phyloP scores from a whole-genome alignment of 73 alveolate species.

The Tetrahymena thermophila region DNA sequence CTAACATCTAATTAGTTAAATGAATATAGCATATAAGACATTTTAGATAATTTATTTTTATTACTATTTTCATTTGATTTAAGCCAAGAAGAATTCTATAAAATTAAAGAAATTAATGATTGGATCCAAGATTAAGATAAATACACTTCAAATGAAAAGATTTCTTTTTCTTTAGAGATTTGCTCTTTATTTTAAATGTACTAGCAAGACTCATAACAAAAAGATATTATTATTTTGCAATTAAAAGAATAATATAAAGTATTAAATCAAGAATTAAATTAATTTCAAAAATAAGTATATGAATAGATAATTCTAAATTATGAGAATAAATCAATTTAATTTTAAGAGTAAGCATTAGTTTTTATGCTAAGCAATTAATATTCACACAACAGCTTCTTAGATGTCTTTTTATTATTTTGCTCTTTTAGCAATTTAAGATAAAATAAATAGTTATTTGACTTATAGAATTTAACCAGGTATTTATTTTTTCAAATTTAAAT shows the following conservation, averaged over 20 bases:
- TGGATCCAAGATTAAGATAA: background rate
- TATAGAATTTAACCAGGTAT: background rate
- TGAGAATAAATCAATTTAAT: background rate
- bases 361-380: background rate
- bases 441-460: too few relatives aligned
- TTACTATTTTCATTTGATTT: background rate
- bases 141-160: background rate
- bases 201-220: background rate
- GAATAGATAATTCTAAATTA: too few relatives aligned
- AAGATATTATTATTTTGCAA: background rate
- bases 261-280: background rate
- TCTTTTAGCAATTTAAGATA: background rate
- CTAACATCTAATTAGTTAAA: background rate
- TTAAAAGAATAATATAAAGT: too few relatives aligned
- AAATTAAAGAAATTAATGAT: background rate
- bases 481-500: too few relatives aligned
- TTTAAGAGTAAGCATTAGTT: background rate
- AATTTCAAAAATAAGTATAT: too few relatives aligned
- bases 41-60: background rate
- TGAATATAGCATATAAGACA: background rate
- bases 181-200: background rate
- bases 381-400: background rate
- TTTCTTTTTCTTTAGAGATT: background rate
- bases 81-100: background rate
- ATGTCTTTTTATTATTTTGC: background rate